These are phyloP conservation scores for Penicillium sp. DNA, from an alignment of 2,329 filamentous ascomycete species.

Conservation along the genomic window DNA sequence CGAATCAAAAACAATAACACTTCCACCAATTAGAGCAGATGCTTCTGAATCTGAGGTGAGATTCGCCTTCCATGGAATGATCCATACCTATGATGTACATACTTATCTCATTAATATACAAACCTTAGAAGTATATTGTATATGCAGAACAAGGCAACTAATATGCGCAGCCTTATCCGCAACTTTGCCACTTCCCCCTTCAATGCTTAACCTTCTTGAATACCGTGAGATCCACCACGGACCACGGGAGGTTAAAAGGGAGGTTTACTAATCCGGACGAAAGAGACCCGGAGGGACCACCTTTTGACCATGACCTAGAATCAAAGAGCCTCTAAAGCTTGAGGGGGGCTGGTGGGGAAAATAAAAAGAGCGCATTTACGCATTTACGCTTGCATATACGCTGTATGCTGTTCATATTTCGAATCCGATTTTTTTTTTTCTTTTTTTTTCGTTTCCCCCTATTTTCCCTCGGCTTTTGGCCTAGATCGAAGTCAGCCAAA, in stretches of 20 bases:
- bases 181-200: neutral
- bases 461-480: neutral
- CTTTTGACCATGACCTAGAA: neutral
- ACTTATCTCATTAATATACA: neutral
- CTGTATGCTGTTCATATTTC: too few species aligned
- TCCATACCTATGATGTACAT: neutral
- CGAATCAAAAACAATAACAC: neutral
- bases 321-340: conserved; percentile 6
- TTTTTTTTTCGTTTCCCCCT: neutral
- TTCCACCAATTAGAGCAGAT: neutral
- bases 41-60: conserved; percentile 4
- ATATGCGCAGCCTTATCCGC: neutral
- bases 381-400: neutral
- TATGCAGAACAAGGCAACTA: neutral
- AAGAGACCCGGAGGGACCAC: neutral
- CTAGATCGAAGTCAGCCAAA: neutral
- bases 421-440: neutral
- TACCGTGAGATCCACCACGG: neutral
- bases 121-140: neutral
- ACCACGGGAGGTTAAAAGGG: neutral
- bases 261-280: neutral
- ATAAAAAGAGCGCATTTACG: neutral
- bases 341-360: neutral
- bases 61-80: neutral
- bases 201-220: neutral